A percentile compares a stretch with the other conserved stretches of the same genome.
phyloP scores from a whole-genome alignment of 1,284 basidiomycete species.

The Puccinia polysora region DNA sequence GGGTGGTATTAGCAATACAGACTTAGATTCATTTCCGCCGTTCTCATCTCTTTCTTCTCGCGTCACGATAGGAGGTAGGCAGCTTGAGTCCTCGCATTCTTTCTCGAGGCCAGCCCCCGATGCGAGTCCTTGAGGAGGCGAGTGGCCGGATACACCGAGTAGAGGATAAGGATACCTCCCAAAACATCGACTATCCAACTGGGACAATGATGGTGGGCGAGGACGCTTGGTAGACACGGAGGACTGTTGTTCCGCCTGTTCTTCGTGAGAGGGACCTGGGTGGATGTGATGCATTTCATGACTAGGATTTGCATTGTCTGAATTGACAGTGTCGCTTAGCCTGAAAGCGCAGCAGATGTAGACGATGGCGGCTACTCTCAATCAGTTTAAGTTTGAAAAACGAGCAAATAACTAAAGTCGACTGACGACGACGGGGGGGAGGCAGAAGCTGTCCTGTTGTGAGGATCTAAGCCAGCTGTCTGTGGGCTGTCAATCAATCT shows the following conservation, averaged over 20 bases:
- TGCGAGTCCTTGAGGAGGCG: neutral
- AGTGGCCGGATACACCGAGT: neutral
- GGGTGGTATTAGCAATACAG: neutral
- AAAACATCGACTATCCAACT: slow-evolving; percentile 22
- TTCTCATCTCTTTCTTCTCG: slow-evolving; percentile 34
- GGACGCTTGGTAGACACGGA: slow-evolving; percentile 15
- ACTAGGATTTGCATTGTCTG: neutral
- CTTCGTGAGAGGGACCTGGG: neutral
- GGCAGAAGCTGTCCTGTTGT: slow-evolving; percentile 5
- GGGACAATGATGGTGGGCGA: slow-evolving; percentile 10
- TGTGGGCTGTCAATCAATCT: neutral
- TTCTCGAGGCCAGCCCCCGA: neutral
- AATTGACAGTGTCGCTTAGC: slow-evolving; percentile 7
- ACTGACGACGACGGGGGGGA: slow-evolving; percentile 26
- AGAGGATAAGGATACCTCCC: neutral
- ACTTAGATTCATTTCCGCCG: neutral
- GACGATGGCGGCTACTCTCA: neutral
- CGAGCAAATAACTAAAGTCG: neutral
- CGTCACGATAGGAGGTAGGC: slow-evolving; percentile 36
- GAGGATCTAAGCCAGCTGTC: neutral
- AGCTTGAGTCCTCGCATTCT: slow-evolving; percentile 15
- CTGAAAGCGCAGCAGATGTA: neutral
- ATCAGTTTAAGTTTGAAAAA: neutral
- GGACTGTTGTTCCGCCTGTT: neutral
- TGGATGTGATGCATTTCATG: neutral